Conservation (phyloP, 2,329 filamentous ascomycete genomes). For the Talaromyces sp. region DNA sequence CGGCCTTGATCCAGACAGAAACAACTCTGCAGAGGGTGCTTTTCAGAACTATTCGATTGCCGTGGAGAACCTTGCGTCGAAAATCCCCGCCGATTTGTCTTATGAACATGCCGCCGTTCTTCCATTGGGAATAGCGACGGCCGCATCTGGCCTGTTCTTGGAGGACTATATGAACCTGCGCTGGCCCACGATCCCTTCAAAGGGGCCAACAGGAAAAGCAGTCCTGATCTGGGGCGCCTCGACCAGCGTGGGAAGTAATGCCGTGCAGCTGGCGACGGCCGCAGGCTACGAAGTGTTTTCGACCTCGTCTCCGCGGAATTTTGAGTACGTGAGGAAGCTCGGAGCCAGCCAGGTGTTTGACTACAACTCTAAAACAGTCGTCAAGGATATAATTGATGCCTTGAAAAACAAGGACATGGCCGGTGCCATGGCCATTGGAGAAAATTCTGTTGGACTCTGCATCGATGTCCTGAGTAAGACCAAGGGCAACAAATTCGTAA, state of each 20-base stretch:
- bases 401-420: not conserved
- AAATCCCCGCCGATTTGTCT: slow-evolving; percentile 19
- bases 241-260: slow-evolving; percentile 40
- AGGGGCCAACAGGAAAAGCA: slow-evolving; percentile 23
- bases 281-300: slow-evolving; percentile 36
- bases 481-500: slow-evolving; percentile 8
- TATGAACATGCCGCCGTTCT: slow-evolving; percentile 24
- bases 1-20: slow-evolving; percentile 11
- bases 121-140: slow-evolving; percentile 23
- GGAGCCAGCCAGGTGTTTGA: slow-evolving; percentile 43
- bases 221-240: slow-evolving; percentile 50
- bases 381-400: not conserved
- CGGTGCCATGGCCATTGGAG: slow-evolving; percentile 6
- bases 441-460: not conserved
- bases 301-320: slow-evolving; percentile 37
- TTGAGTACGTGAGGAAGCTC: slow-evolving; percentile 37
- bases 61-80: slow-evolving; percentile 9
- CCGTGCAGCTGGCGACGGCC: slow-evolving; percentile 38
- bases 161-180: slow-evolving; percentile 18
- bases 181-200: slow-evolving; percentile 6
- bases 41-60: slow-evolving; percentile 25
- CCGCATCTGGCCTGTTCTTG: slow-evolving; percentile 21
- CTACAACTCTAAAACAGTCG: slow-evolving; percentile 24
- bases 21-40: slow-evolving; percentile 15
- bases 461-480: slow-evolving; percentile 5